A percentile compares a stretch with the other conserved stretches of the same genome.
phyloP scores from a whole-genome alignment of 768 basidiomycete species.

The Lentinus brumalis region DNA sequence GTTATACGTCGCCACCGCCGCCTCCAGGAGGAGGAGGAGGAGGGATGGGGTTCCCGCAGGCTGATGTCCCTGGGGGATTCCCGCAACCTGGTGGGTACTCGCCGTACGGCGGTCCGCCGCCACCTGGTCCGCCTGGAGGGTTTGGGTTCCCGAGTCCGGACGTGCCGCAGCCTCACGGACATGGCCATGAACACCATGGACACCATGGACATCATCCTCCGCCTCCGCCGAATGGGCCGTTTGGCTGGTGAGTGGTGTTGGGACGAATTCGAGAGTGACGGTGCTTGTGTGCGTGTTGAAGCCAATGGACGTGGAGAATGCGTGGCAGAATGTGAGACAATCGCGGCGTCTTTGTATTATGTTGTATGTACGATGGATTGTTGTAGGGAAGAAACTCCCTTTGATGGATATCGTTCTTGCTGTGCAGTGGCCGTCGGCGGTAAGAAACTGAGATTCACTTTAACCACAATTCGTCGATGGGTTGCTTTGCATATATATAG shows the following conservation, averaged over 20 bases:
- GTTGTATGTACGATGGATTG: too few relatives aligned
- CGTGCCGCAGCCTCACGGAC: constrained; percentile 3
- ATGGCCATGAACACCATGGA: neutral
- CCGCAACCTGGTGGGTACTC: constrained; percentile 5
- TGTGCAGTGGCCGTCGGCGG: too few relatives aligned
- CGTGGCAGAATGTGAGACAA: too few relatives aligned
- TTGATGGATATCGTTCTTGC: too few relatives aligned
- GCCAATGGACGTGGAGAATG: too few relatives aligned
- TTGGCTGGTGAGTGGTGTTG: neutral
- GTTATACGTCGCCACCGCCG: constrained; percentile 9
- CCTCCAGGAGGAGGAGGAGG: neutral
- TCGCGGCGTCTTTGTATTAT: too few relatives aligned
- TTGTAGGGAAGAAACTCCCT: too few relatives aligned
- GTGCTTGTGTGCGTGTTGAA: too few relatives aligned
- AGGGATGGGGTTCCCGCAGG: constrained; percentile 6
- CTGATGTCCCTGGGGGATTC: constrained; percentile 2
- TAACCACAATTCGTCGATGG: too few relatives aligned
- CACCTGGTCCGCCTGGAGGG: constrained; percentile 10
- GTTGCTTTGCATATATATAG: too few relatives aligned
- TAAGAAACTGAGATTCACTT: too few relatives aligned
- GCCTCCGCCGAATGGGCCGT: constrained; percentile 8
- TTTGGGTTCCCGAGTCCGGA: constrained; percentile 15
- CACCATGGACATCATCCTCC: constrained; percentile 7
- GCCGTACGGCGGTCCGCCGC: neutral
- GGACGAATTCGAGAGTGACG: neutral